Base-by-base conservation (phyloP, 1,284 basidiomycete species). In the Cryptococcus sp. region DNA sequence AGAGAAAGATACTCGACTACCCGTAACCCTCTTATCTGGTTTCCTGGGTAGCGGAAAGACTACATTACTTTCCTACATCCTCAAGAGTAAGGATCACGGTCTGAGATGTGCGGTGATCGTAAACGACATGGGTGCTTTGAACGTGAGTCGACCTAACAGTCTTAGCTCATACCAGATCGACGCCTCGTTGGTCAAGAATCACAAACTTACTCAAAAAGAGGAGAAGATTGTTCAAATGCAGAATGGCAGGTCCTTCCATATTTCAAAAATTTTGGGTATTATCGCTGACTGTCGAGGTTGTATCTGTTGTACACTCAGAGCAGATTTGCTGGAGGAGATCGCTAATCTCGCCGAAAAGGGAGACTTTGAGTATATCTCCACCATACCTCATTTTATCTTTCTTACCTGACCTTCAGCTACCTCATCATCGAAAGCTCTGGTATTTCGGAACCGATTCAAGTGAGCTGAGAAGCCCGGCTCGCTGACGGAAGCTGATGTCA, bases 41-140 rank as follows among this genome's bases (percentile, higher is more conserved):
- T 78, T 79, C 63, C 59, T 78, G 23, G 78, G 78, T 0, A 63
- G 67, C 2, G 78, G 78, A n/a, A 79, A 79, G 64, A 78, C 77
- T 9, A 78, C 77, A 2, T 59, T 78, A 16, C 62, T 79, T 2
- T 69, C 73, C 34, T 67, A 76, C 55, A 77, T 79, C 48, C 66
- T 79, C 32, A 74, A 72, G 32, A 68, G 64, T 10, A 71, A 64
- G 32, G 70, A 77, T 36, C 78, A 78, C 45, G 74, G 75, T 2
- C 54, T 77, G 24, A 64, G 72, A 36, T 70, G 75, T 44, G 65
- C 69, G 1, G 70, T 77, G 16, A 76, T 78, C 34, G 74, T 79
- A 34, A 79, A 79, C 59, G 78, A 79, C 55, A 77, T 79, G 65
- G 75, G 68, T 3, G 59, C 64, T 21, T 48, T 71, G 49, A 68